Evolutionary conservation across 139 green algal species (phyloP), one percentile per base, ranked within the genome.

Genomic region (Chlamydomonas incerta): DNA sequence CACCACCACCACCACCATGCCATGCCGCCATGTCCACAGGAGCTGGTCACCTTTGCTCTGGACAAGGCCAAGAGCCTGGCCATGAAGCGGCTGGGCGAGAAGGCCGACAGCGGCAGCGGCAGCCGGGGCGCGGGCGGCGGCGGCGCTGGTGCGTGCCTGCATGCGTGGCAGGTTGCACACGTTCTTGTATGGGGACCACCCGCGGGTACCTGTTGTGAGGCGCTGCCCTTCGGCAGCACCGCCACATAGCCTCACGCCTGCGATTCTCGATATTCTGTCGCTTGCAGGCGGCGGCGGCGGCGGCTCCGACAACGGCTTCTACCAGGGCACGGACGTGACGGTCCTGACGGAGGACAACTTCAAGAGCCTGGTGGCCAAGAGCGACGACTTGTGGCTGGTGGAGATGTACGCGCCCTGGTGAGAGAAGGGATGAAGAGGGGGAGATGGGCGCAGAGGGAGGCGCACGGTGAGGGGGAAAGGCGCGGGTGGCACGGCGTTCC

Each of bases 331-430:
- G 4, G 82, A 93, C 46, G 95, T 98, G 23, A 91, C 98, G 33
- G 92, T 63, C 10, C 92, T 99, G 17, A 93, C 81, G 2, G 93
- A 95, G 60, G 62, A 35, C 57, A 96, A 94, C 88, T 99, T 99
- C 88, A 81, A 96, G 23, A 89, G 93, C 23, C 62, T 93, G 68
- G 96, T 99, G 11, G 63, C 88, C 28, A 57, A 95, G 31, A 89
- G 74, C 33, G 90, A 93, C 29, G 94, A 98, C 31, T 81, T 96
- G 41, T 98, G 93, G 93, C 83, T 99, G 18, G 94, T 99, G 29
- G 96, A 98, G 88, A 80, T 93, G 34, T 95, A 91, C 66, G 92
- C 92, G 21, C 92, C 92, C 28, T 93, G 89, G 89, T 72, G 67
- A 74, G 84, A 17, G 41, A n/a, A n/a, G 41, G 41, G 41, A 50